Conservation (phyloP, 768 basidiomycete genomes). For the Suillus clintonianus region DNA sequence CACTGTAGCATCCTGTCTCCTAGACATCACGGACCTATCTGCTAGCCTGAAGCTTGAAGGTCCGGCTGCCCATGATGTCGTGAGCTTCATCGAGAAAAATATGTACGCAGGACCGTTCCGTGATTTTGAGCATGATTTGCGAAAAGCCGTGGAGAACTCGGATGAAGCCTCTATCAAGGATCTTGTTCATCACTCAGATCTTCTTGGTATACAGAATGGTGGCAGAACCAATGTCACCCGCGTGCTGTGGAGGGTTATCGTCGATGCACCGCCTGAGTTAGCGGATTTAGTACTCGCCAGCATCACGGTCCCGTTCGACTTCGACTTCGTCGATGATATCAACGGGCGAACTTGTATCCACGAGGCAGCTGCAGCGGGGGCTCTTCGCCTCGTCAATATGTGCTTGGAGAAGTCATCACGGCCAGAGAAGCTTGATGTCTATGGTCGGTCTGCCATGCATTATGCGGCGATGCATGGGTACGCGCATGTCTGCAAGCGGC, state of each 20-base stretch:
- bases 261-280: constrained; percentile 74
- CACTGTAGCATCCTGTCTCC: constrained; percentile 80
- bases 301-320: constrained; percentile 75
- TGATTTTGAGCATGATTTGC: constrained; percentile 87
- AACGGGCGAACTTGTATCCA: constrained; percentile 94
- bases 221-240: constrained; percentile 75
- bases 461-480: constrained; percentile 96
- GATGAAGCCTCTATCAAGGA: constrained; percentile 66
- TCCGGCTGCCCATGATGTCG: constrained; percentile 71
- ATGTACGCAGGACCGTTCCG: constrained; percentile 72
- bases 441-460: constrained; percentile 91
- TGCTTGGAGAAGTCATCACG: constrained; percentile 76
- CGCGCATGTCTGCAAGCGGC: constrained; percentile 67
- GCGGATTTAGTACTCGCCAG: constrained; percentile 75
- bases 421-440: constrained; percentile 79
- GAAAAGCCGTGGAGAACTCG: constrained; percentile 67
- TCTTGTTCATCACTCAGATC: constrained; percentile 69
- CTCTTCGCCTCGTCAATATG: constrained; percentile 71
- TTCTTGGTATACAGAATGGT: constrained; percentile 59
- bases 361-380: constrained; percentile 87
- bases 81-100: constrained; percentile 65
- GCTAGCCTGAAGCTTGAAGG: constrained; percentile 80
- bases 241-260: constrained; percentile 92
- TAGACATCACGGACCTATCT: constrained; percentile 77
- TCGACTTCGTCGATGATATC: constrained; percentile 93